Evolutionary conservation across 441 rosid genomes (phyloP).

Genomic region (Syzygium malaccense): DNA sequence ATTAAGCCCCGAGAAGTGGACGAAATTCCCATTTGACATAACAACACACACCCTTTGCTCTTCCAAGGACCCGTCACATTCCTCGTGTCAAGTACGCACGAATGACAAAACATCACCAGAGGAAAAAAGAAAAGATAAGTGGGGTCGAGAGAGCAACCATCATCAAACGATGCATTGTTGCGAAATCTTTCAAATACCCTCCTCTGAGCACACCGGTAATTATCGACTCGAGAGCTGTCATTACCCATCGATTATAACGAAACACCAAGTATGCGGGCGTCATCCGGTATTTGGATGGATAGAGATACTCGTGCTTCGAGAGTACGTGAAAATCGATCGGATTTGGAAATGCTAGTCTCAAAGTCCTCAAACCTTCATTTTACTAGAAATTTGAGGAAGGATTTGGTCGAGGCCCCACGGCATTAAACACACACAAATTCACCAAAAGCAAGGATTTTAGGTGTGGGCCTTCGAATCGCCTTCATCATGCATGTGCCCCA

Average conservation of each 20-base stretch:
- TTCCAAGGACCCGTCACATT: background rate
- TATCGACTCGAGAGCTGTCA: background rate
- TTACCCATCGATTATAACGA: fast-evolving
- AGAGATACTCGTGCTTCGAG: background rate
- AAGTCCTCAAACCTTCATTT: background rate
- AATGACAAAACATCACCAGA: background rate
- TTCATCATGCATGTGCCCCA: background rate
- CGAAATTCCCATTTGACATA: background rate
- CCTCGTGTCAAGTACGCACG: background rate
- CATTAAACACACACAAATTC: background rate
- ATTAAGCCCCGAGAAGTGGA: background rate
- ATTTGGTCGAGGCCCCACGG: background rate
- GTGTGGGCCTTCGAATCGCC: background rate
- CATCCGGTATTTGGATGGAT: too few relatives aligned
- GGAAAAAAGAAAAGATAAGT: background rate
- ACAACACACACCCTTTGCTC: background rate
- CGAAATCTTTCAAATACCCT: background rate
- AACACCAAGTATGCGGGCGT: fast-evolving
- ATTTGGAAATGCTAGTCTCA: background rate
- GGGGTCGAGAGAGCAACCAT: background rate
- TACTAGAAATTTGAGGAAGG: background rate
- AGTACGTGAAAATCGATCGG: background rate
- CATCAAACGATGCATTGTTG: background rate
- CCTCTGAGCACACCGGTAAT: fast-evolving
- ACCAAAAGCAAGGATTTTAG: background rate